These are phyloP conservation scores for Penicillium corylophilum DNA, from an alignment of 2,329 filamentous ascomycete species.

Conservation along the genomic window DNA sequence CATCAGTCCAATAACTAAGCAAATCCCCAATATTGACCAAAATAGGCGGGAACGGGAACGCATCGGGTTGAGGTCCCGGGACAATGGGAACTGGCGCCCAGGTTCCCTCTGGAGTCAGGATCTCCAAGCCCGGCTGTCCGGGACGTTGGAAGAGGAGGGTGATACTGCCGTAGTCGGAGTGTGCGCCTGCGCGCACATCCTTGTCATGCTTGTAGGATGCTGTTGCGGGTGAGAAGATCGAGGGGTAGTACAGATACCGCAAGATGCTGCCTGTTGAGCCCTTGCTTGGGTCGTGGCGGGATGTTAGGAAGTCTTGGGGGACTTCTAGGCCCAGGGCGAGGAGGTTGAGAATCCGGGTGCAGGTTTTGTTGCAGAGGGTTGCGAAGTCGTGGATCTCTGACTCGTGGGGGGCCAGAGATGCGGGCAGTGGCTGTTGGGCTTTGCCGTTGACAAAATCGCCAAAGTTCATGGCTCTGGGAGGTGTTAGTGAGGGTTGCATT, in stretches of 20 bases:
- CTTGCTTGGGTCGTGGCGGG: slow-evolving; percentile 55
- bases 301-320: slow-evolving; percentile 57
- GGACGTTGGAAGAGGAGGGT: slow-evolving; percentile 79
- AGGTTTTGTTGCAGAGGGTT: slow-evolving; percentile 68
- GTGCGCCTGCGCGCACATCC: slow-evolving; percentile 84
- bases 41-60: slow-evolving; percentile 65
- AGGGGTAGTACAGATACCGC: slow-evolving; percentile 72
- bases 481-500: slow-evolving; percentile 4
- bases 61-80: slow-evolving; percentile 40
- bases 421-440: slow-evolving; percentile 74
- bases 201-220: slow-evolving; percentile 48
- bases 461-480: slow-evolving; percentile 81
- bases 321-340: slow-evolving; percentile 74
- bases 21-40: slow-evolving; percentile 70
- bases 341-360: slow-evolving; percentile 69
- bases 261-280: slow-evolving; percentile 60
- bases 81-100: slow-evolving; percentile 68
- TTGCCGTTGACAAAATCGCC: slow-evolving; percentile 69
- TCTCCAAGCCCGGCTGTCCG: slow-evolving; percentile 83
- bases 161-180: slow-evolving; percentile 77
- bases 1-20: slow-evolving; percentile 85
- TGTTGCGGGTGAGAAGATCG: slow-evolving; percentile 47
- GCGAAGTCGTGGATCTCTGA: slow-evolving; percentile 66
- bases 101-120: slow-evolving; percentile 59
- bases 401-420: slow-evolving; percentile 60